phyloP scores from a whole-genome alignment of 768 basidiomycete species.

The Asterophora parasitica region DNA sequence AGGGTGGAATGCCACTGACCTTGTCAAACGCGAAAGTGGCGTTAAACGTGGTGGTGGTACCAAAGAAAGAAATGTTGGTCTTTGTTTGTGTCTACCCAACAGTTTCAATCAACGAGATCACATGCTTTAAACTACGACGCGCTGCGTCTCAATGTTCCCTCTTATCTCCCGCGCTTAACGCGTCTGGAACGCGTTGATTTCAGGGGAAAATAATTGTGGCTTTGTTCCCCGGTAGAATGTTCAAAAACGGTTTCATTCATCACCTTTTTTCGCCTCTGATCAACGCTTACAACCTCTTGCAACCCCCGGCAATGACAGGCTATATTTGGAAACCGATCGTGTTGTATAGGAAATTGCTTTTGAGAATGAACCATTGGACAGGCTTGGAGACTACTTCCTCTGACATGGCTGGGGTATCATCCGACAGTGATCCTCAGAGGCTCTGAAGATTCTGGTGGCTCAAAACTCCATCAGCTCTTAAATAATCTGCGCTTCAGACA shows the following conservation, averaged over 20 bases:
- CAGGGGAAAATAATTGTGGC: neutral
- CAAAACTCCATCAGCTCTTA: no score
- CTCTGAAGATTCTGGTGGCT: no score
- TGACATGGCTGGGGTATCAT: no score
- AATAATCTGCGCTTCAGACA: no score
- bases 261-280: neutral
- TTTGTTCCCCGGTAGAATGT: neutral
- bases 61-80: conserved; percentile 36
- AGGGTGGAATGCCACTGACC: conserved; percentile 12
- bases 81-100: conserved; percentile 30
- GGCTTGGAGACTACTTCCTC: no score
- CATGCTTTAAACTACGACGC: conserved; percentile 17
- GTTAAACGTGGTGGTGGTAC: conserved; percentile 36
- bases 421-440: no score
- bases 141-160: conserved; percentile 6
- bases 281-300: no score
- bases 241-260: neutral
- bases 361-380: no score
- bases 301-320: no score
- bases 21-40: conserved; percentile 28
- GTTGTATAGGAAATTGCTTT: no score
- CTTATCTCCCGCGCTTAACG: conserved; percentile 8
- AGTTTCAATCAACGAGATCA: conserved; percentile 24
- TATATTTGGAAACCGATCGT: no score
- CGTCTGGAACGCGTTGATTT: conserved; percentile 10